Conservation (phyloP, 768 basidiomycete genomes). For the Mycena alexandri region DNA sequence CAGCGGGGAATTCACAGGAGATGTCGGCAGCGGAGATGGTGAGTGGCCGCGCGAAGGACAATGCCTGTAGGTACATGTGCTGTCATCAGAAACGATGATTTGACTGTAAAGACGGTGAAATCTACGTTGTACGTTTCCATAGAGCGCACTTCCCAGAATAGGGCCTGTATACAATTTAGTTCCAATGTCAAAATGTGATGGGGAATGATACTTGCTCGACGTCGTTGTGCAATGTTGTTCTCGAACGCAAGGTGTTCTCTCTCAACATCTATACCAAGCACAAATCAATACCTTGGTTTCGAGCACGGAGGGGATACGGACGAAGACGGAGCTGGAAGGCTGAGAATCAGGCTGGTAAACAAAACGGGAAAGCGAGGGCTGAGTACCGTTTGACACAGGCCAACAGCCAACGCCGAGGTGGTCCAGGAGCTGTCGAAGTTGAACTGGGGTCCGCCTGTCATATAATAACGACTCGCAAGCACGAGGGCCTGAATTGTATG, state of each 20-base stretch:
- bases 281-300: too few species aligned
- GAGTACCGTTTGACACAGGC: slow-evolving; percentile 36
- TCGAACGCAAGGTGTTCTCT: background rate
- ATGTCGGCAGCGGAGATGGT: slow-evolving; percentile 32
- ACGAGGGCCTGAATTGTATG: slow-evolving; percentile 35
- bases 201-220: background rate
- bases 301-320: background rate
- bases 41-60: slow-evolving; percentile 43
- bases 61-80: slow-evolving; percentile 29
- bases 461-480: slow-evolving; percentile 29
- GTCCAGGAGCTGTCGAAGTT: slow-evolving; percentile 52
- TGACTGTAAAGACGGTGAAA: background rate
- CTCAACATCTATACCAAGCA: slow-evolving; percentile 21
- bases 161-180: background rate
- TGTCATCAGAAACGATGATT: background rate
- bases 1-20: slow-evolving; percentile 32
- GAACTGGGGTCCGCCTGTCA: slow-evolving; percentile 31
- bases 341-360: too few species aligned
- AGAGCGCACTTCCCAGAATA: slow-evolving; percentile 29
- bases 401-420: slow-evolving; percentile 45
- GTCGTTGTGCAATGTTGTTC: background rate
- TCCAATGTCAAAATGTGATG: background rate
- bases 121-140: slow-evolving; percentile 42
- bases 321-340: slow-evolving; percentile 18
- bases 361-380: background rate